These are phyloP conservation scores for Aureobasidium sp. DNA, from an alignment of 2,329 filamentous ascomycete genomes.

Conservation along the genomic window DNA sequence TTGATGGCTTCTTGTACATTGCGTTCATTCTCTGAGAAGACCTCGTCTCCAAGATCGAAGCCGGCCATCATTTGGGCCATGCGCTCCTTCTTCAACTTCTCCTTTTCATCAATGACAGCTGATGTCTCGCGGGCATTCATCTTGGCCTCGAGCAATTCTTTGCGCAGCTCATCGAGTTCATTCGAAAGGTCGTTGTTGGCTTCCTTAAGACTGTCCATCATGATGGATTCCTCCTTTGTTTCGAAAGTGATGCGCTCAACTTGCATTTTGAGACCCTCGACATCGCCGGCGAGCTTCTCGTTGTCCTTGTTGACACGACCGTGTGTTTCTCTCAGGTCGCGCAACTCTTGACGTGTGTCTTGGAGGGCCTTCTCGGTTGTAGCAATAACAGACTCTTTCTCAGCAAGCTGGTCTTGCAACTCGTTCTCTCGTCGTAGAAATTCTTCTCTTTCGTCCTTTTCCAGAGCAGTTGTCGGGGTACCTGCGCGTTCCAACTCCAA, in stretches of 20 bases:
- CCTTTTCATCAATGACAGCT: conserved; percentile 92
- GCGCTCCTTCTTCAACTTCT: conserved; percentile 96
- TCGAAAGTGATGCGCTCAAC: conserved; percentile 92
- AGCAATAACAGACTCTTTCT: conserved; percentile 77
- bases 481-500: conserved; percentile 69
- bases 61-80: conserved; percentile 99
- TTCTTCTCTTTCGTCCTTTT: conserved; percentile 95
- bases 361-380: conserved; percentile 70
- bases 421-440: conserved; percentile 94
- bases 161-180: conserved; percentile 91
- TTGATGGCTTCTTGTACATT: conserved; percentile 76
- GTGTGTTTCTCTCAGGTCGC: conserved; percentile 77
- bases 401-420: conserved; percentile 89
- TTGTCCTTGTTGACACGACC: conserved; percentile 80
- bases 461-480: conserved; percentile 78
- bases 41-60: conserved; percentile 85
- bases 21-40: conserved; percentile 88
- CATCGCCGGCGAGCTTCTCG: conserved; percentile 72
- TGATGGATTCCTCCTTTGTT: conserved; percentile 92
- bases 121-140: conserved; percentile 94
- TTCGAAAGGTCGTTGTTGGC: conserved; percentile 86
- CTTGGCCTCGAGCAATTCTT: conserved; percentile 88
- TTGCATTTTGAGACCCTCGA: conserved; percentile 94
- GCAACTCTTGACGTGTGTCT: conserved; percentile 78
- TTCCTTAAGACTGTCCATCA: conserved; percentile 95